Evolutionary conservation across 2,329 filamentous ascomycete species (phyloP).

Genomic region (Chaetomium olivaceum): DNA sequence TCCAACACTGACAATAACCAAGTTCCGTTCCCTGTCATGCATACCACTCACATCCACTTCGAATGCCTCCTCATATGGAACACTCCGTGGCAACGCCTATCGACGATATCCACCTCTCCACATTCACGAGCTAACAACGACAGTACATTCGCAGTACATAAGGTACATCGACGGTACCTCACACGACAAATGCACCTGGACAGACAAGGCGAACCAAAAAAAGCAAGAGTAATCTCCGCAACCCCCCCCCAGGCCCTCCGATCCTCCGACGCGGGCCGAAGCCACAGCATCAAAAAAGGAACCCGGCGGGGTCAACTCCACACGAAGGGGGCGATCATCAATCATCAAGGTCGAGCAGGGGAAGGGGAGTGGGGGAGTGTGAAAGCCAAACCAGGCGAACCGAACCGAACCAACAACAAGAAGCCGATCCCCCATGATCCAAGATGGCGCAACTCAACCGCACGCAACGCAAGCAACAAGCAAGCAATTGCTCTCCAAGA

Average conservation of each 20-base stretch:
- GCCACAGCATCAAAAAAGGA: neutral
- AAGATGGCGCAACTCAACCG: neutral
- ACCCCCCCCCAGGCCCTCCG: neutral
- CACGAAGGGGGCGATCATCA: neutral
- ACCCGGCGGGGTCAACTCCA: neutral
- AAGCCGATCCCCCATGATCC: neutral
- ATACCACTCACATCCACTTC: neutral
- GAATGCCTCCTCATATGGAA: neutral
- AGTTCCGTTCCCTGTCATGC: neutral
- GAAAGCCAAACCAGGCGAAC: neutral
- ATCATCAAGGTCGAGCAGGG: neutral
- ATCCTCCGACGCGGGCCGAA: constrained; percentile 11
- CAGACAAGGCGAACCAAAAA: neutral
- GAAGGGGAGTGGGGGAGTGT: neutral
- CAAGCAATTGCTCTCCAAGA: neutral
- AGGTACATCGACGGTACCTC: neutral
- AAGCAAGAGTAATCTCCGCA: neutral
- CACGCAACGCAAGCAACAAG: no score
- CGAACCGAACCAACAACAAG: neutral
- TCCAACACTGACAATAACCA: neutral
- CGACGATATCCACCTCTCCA: neutral
- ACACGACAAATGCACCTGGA: neutral
- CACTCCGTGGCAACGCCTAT: neutral
- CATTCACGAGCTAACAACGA: neutral
- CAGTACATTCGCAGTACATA: neutral